Base-by-base conservation (phyloP, 352 stramenopile genomes). In the Pythium chondricola region DNA sequence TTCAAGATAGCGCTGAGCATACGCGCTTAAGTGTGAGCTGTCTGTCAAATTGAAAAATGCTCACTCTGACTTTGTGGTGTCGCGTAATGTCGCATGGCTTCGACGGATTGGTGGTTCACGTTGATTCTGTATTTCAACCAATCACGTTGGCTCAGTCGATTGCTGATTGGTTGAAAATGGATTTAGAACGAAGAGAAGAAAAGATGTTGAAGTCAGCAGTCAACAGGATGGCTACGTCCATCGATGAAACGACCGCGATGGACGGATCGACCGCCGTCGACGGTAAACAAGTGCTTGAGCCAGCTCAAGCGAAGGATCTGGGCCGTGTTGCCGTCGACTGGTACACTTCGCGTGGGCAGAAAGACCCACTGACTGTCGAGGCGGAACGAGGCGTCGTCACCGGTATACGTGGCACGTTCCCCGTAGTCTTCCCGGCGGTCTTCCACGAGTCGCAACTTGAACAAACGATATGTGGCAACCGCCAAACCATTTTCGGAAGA, bases 341-440 rank as follows among this genome's bases (percentile, higher is more conserved):
- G 40, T 1, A 55, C 52, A 18, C 48, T 56, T 20, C 72, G 56
- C 27, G 53, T 58, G 21, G n/a, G 67, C 32, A 52, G 27, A 37
- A 81, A 84, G 32, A 40, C 43, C 26, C 69, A 77, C 14, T 70
- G 43, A 14, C 63, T 39, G 30, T 81, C 72, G 21, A 81, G 58
- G 16, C 44, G 53, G 27, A 69, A 79, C 7, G 17, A 18, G 9
- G 30, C 32, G 27, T 56, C 33, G 18, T 20, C 29, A 10, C 67
- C 67, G 2, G 61, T 58, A 38, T 69, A 84, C 46, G 66, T 50
- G 8, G 71, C 74, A 2, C 44, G 56, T 30, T 86, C 65, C 9
- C 74, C 74, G 29, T 86, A 86, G 61, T 86, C 59, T 44, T 86
- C 74, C 0, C 38, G n/a, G 6, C 63, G 52, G 4, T 71, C 46